Evolutionary conservation across 495 filamentous ascomycete genomes (phyloP), one percentile per base, ranked within the genome.

Genomic region (Tuber calosporum): DNA sequence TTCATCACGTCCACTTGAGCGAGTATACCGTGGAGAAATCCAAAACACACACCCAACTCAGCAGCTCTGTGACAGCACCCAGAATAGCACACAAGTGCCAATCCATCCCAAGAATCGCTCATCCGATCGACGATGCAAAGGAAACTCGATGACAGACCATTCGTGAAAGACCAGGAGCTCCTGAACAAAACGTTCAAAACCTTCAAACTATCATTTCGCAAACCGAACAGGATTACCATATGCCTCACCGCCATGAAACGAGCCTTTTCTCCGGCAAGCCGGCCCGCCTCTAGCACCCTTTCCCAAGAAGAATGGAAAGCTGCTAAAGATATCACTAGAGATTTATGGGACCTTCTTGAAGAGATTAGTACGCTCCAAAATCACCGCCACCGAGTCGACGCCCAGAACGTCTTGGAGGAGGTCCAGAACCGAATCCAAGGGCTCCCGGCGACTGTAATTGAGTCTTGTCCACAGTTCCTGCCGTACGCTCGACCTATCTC

Each of bases 341-440:
- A 39, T 13, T 41, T 74, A 4, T 73, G 48, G 30, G n/a, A 30
- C 26, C 0, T 75, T 1, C 11, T 75, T 6, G 42, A 34, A 7
- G 72, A 69, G 13, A 75, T 75, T 26, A 11, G 43, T 40, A 6
- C 15, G 11, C 41, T 75, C 41, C 15, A 8, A 11, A 43, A 3
- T 8, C 72, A 75, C 71, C 41, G 72, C 17, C 72, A 75, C 37
- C 42, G 74, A 40, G 17, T 41, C 8, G 72, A 75, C 13, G 74
- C 74, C 30, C 4, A 6, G 2, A 75, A 75, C 20, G 69, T 75
- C 20, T 11, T 75, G 30, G 8, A 11, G 1, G 66, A 75, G 40
- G 66, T 75, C 13, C 17, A 15, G 19, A 36, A 38, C 4, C 72
- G 72, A 37, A 17, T 69, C 4, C 38, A 6, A 17, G 19, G 20